A percentile compares a stretch with the other conserved stretches of the same genome.
Conservation (phyloP, 2,329 filamentous ascomycete species). For the Colletotrichum sp. region DNA sequence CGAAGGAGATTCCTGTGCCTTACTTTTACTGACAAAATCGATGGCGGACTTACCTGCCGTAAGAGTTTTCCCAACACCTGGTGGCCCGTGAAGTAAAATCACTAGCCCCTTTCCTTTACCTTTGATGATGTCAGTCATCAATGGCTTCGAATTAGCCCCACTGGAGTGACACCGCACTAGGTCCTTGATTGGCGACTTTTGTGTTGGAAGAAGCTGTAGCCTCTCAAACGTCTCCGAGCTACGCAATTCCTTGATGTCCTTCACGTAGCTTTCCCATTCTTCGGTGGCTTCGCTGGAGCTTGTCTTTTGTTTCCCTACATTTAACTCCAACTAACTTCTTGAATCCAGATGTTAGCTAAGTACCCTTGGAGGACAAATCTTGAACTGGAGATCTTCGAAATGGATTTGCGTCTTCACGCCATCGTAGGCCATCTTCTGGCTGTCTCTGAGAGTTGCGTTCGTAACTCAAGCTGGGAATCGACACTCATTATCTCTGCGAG, state of each 20-base stretch:
- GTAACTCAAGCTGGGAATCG: neutral
- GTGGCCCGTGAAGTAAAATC: constrained; percentile 50
- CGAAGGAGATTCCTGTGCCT: constrained; percentile 51
- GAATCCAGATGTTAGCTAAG: neutral
- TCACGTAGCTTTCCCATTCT: neutral
- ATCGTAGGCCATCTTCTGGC: neutral
- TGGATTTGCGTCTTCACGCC: neutral
- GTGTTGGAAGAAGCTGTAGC: neutral
- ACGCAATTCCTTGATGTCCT: neutral
- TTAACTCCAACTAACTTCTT: neutral
- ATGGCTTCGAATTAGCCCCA: neutral
- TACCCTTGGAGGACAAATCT: neutral
- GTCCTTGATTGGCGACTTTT: neutral
- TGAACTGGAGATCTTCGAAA: neutral
- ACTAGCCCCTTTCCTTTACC: constrained; percentile 43
- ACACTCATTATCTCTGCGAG: neutral
- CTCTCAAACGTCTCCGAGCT: neutral
- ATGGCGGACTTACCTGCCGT: constrained; percentile 47
- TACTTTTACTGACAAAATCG: neutral
- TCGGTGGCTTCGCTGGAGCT: neutral
- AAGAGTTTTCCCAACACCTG: constrained; percentile 57
- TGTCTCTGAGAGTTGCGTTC: neutral
- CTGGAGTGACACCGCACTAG: neutral
- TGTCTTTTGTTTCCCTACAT: neutral
- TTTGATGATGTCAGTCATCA: neutral